Evolutionary conservation across 371 early-diverging fungal genomes (phyloP), one percentile per base, ranked within the genome.

Genomic region (Dichotomocladium elegans): DNA sequence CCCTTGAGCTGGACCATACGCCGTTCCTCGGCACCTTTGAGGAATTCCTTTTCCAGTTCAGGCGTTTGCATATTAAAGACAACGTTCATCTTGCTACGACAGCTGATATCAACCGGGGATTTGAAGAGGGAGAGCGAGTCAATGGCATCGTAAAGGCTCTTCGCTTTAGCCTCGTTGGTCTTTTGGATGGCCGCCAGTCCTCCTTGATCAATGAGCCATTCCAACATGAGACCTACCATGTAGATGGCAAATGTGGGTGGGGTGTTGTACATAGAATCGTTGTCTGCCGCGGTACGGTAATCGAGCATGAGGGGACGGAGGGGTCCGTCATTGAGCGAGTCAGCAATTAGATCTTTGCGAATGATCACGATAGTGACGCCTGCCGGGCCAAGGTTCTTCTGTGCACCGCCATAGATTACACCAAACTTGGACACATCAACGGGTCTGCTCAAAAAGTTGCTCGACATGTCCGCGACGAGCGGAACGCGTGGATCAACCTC

Each of bases 381-480:
- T 11, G 95, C 90, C 22, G 94, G 93, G 0, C 98, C 98, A 61
- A 97, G 85, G 75, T 98, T 98, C 80, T 98, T 98, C 73, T 98
- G 98, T 8, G 95, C 99, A 9, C 98, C 98, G 12, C 91, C 96
- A 69, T 91, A 91, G 48, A 98, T 90, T 34, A 93, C 63, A 17
- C 87, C 96, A 66, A 83, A 95, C 53, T 87, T 82, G 42, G 78
- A 64, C 17, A 98, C 85, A 61, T 95, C 91, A 26, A 96, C 64
- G 3, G 85, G 84, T 29, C 91, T 82, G 11, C 95, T 91, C 43
- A 96, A 76, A 62, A 94, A 89, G 70, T 94, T 96, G 60, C 94
- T 93, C 41, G 90, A 90, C 87, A 97, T 94, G 72, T 98, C 98
- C 55, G 94, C 92, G 27, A 98, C 91, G 11, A 97, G 44, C 4